These are phyloP conservation scores for Beauveria brongniartii DNA, from an alignment of 2,329 filamentous ascomycete species.

Conservation along the genomic window DNA sequence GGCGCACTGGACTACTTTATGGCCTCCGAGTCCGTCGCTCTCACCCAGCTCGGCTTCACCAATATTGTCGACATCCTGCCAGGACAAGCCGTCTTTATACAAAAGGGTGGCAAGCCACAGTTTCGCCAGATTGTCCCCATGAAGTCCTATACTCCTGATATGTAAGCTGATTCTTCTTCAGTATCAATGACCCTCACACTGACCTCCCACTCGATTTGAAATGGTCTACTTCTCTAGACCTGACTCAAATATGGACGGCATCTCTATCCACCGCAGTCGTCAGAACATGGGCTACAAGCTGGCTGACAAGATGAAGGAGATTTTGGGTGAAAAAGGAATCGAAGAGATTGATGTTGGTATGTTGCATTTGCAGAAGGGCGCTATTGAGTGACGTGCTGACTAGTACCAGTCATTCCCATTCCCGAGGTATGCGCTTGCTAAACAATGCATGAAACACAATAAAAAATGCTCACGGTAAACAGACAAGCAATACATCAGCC, in stretches of 20 bases:
- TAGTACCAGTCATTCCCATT: slow-evolving; percentile 60
- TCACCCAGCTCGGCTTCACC: slow-evolving; percentile 71
- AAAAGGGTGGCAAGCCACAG: slow-evolving; percentile 65
- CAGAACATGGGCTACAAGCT: slow-evolving; percentile 82
- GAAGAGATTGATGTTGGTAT: slow-evolving; percentile 63
- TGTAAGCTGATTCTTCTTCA: not conserved
- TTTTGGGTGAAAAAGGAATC: slow-evolving; percentile 60
- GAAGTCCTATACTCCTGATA: slow-evolving; percentile 67
- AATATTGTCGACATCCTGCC: slow-evolving; percentile 72
- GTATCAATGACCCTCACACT: not conserved
- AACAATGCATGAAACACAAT: not conserved
- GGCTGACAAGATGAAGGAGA: slow-evolving; percentile 60
- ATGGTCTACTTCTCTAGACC: slow-evolving; percentile 82
- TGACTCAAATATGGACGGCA: slow-evolving; percentile 77
- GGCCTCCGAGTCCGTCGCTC: slow-evolving; percentile 79
- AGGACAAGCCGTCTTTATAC: slow-evolving; percentile 77
- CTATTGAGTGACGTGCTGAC: slow-evolving; percentile 11
- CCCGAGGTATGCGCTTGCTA: slow-evolving; percentile 26
- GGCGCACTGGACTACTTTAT: slow-evolving; percentile 77
- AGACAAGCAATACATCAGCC: slow-evolving; percentile 76
- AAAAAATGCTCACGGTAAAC: not conserved
- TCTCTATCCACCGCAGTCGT: slow-evolving; percentile 75
- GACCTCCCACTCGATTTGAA: slow-evolving; percentile 46
- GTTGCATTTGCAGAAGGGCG: slow-evolving; percentile 1
- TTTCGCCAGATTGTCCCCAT: slow-evolving; percentile 67